Evolutionary conservation across 2,329 filamentous ascomycete species (phyloP).

Genomic region (Nemania sp.): DNA sequence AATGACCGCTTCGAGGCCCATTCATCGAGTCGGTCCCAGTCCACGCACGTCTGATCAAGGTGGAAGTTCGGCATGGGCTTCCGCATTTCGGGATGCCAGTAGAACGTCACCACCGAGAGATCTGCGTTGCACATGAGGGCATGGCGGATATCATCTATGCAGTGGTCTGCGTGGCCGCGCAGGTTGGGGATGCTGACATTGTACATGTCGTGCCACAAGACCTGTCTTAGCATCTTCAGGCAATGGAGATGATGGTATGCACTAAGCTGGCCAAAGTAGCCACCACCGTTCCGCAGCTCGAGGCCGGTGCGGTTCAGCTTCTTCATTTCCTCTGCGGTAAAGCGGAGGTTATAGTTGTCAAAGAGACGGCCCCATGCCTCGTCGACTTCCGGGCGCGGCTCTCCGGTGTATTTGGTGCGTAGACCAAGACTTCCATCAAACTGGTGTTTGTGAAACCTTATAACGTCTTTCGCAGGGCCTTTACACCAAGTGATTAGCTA

Average conservation of each 20-base stretch:
- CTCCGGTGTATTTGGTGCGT: not conserved
- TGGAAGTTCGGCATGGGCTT: not conserved
- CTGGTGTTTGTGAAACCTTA: too few species aligned
- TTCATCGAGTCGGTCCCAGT: not conserved
- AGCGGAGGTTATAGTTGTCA: not conserved
- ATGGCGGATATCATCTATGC: not conserved
- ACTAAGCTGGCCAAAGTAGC: not conserved
- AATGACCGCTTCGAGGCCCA: not conserved
- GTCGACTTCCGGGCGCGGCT: not conserved
- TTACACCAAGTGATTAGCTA: too few species aligned
- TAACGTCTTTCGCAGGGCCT: too few species aligned
- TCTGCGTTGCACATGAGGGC: not conserved
- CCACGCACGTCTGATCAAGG: not conserved
- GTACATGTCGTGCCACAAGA: too few species aligned
- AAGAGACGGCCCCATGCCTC: not conserved
- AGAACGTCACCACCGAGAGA: not conserved
- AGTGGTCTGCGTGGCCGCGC: too few species aligned
- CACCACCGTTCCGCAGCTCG: not conserved
- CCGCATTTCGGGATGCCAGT: not conserved
- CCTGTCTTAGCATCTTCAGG: too few species aligned
- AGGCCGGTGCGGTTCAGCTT: not conserved
- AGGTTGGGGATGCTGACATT: too few species aligned
- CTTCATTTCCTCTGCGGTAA: not conserved
- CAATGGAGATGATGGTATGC: not conserved
- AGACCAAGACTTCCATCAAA: too few species aligned